Evolutionary conservation across 1,139 yeast genomes (phyloP).

Genomic region (Scheffersomyces cryptocercus): DNA sequence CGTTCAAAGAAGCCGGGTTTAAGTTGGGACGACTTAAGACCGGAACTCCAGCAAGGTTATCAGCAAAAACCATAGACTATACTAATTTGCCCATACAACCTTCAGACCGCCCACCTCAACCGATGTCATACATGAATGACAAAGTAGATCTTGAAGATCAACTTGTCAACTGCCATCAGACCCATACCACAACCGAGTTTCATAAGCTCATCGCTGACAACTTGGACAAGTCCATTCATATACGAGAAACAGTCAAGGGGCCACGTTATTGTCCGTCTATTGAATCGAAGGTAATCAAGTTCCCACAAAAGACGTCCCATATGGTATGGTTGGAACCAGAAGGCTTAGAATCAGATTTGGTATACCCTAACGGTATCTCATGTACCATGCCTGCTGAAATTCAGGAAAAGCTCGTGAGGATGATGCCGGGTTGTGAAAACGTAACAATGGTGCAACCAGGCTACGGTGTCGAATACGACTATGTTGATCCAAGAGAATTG

Average conservation of each 20-base stretch:
- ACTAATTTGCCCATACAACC: conserved; percentile 59
- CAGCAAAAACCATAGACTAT: conserved; percentile 70
- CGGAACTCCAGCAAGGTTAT: conserved; percentile 94
- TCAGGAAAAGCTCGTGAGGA: conserved; percentile 68
- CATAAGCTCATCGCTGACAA: conserved; percentile 71
- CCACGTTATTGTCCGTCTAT: conserved; percentile 98
- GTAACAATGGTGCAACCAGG: conserved; percentile 92
- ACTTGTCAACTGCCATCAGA: conserved; percentile 73
- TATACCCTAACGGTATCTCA: conserved; percentile 95
- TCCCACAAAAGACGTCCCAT: conserved; percentile 74
- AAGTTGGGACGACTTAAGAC: conserved; percentile 88
- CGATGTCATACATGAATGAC: conserved; percentile 88
- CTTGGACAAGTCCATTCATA: conserved; percentile 82
- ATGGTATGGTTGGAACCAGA: conserved; percentile 96
- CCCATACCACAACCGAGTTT: conserved; percentile 73
- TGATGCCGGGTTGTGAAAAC: conserved; percentile 88
- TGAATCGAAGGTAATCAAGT: conserved; percentile 83
- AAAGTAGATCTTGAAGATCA: conserved; percentile 55
- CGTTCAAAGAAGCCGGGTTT: conserved; percentile 77
- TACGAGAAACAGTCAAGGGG: conserved; percentile 91
- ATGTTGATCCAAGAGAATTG: conserved; percentile 90
- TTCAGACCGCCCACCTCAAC: conserved; percentile 79
- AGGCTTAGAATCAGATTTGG: conserved; percentile 79
- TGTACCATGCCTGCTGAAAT: conserved; percentile 96
- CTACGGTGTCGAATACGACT: conserved; percentile 97